Evolutionary conservation across 1,284 basidiomycete genomes (phyloP).

Genomic region (Fomitopsis palustris): DNA sequence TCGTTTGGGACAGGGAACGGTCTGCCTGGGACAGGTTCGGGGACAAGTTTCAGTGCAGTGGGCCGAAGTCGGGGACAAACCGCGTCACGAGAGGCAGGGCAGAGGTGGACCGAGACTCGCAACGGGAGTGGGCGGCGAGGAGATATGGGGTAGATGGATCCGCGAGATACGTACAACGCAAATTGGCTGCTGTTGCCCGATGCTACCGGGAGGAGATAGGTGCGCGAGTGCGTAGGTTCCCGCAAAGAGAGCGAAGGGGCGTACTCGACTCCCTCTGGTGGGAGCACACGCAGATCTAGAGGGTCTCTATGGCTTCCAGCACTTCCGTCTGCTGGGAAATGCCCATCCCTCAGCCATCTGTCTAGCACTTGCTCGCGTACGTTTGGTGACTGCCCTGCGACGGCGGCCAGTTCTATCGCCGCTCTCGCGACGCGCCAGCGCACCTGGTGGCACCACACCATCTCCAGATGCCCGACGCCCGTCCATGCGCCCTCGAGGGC

Average conservation of each 20-base stretch:
- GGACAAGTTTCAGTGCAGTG: constrained; percentile 52
- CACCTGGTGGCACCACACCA: constrained; percentile 99
- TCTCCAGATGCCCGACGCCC: constrained; percentile 92
- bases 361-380: constrained; percentile 45
- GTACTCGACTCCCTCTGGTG: constrained; percentile 29
- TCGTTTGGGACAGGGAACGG: constrained; percentile 63
- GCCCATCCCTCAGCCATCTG: constrained; percentile 64
- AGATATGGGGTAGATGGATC: constrained; percentile 44
- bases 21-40: constrained; percentile 47
- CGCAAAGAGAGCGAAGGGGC: constrained; percentile 41
- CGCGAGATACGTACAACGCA: constrained; percentile 57
- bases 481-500: constrained; percentile 91
- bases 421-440: constrained; percentile 84
- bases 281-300: constrained; percentile 11
- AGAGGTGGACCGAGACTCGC: constrained; percentile 41
- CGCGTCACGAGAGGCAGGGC: constrained; percentile 23
- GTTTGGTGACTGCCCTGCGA: constrained; percentile 15
- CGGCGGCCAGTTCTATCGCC: constrained; percentile 62
- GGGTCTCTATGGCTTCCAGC: not conserved
- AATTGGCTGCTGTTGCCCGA: constrained; percentile 28
- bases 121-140: constrained; percentile 45
- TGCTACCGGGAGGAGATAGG: constrained; percentile 48
- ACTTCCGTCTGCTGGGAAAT: constrained; percentile 23
- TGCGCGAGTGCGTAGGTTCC: constrained; percentile 39
- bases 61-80: constrained; percentile 43